Percentiles rank a stretch among this genome's conserved stretches.
Conservation (phyloP, 495 filamentous ascomycete genomes). For the Durotheca rogersii region DNA sequence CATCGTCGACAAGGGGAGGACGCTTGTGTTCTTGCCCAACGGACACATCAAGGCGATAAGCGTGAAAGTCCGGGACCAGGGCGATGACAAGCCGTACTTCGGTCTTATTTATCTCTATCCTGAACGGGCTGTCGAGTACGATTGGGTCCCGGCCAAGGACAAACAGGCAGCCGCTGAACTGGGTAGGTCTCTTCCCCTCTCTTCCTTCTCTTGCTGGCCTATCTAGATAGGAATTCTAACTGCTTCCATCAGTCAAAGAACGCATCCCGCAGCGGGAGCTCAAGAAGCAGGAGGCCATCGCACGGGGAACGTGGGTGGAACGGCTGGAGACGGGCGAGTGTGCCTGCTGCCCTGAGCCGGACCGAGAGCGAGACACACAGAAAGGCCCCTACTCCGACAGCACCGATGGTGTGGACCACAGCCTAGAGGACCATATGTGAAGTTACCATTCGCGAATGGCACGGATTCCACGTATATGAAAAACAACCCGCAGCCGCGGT, state of each 20-base stretch:
- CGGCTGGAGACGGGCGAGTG: conserved; percentile 15
- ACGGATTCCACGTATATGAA: too few species aligned
- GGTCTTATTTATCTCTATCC: conserved; percentile 41
- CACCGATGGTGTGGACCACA: not conserved
- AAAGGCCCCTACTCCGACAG: conserved; percentile 1
- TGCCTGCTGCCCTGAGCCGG: conserved; percentile 28
- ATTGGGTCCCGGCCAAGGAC: conserved; percentile 38
- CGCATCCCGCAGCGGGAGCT: conserved; percentile 18
- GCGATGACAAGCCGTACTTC: conserved; percentile 25
- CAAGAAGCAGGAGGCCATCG: conserved; percentile 9
- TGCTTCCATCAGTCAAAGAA: conserved; percentile 11
- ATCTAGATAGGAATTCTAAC: not conserved
- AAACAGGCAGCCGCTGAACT: conserved; percentile 29
- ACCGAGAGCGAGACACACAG: conserved; percentile 17
- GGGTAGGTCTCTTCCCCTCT: conserved; percentile 35
- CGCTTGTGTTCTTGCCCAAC: conserved; percentile 29
- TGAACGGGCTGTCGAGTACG: conserved; percentile 42
- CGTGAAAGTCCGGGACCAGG: conserved; percentile 15
- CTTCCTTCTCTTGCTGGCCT: not conserved
- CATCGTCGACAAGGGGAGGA: conserved; percentile 23
- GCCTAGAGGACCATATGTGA: not conserved
- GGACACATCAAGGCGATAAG: conserved; percentile 17
- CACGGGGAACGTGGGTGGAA: conserved; percentile 15
- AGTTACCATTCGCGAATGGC: too few species aligned
- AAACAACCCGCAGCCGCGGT: too few species aligned